These are phyloP conservation scores for Pezicula neosporulosa DNA, from an alignment of 2,329 filamentous ascomycete genomes.

Conservation along the genomic window DNA sequence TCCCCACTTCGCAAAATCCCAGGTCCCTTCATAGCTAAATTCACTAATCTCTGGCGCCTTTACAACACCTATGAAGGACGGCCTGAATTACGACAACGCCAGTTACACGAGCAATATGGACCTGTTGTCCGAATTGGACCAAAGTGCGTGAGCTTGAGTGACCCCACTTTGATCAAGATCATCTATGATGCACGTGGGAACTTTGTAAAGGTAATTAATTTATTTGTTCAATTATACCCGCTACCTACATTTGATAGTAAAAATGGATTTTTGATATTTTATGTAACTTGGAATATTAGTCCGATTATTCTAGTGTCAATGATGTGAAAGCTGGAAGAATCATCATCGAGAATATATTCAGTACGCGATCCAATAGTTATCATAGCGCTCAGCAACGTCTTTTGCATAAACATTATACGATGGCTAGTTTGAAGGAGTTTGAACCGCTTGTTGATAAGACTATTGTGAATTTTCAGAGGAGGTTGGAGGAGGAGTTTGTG, in stretches of 20 bases:
- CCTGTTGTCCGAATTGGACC: constrained; percentile 21
- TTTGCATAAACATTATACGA: constrained; percentile 25
- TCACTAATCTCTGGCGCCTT: constrained; percentile 24
- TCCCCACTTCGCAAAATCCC: constrained; percentile 17
- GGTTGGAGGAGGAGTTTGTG: constrained; percentile 31
- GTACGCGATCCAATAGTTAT: constrained; percentile 12
- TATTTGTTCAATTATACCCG: background rate
- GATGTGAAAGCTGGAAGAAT: constrained; percentile 12
- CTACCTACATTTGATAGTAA: too few relatives aligned
- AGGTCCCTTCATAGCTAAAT: constrained; percentile 23
- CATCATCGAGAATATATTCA: constrained; percentile 18
- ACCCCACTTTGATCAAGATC: constrained; percentile 13
- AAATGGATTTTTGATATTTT: too few relatives aligned
- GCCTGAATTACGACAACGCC: constrained; percentile 10
- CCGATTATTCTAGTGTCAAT: constrained; percentile 19
- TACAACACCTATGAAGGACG: constrained; percentile 14
- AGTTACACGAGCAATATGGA: constrained; percentile 20
- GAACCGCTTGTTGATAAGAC: constrained; percentile 29
- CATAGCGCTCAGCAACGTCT: constrained; percentile 16
- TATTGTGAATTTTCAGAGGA: constrained; percentile 27
- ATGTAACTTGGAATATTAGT: constrained; percentile 4
- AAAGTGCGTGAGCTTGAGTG: constrained; percentile 21
- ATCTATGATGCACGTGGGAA: constrained; percentile 14
- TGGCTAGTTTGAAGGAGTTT: constrained; percentile 9
- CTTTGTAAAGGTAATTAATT: constrained; percentile 19